These are phyloP conservation scores for Psilocybe cyanescens DNA, from an alignment of 768 basidiomycete genomes.

Conservation along the genomic window DNA sequence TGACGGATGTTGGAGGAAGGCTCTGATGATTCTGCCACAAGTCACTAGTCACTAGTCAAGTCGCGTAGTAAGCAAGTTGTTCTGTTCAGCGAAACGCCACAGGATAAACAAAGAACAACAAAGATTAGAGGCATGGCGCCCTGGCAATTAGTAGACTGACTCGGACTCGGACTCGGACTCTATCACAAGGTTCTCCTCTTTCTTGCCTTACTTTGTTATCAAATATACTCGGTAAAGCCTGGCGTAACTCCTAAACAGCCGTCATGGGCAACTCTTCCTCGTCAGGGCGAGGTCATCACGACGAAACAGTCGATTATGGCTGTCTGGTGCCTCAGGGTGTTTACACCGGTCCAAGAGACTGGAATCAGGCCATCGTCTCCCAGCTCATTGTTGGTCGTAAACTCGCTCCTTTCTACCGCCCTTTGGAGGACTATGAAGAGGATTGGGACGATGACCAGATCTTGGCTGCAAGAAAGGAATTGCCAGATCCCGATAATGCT, in stretches of 20 bases:
- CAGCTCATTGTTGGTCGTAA: constrained; percentile 87
- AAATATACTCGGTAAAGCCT: constrained; percentile 17
- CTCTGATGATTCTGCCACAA: neutral
- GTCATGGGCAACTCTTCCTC: constrained; percentile 85
- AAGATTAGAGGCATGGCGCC: constrained; percentile 26
- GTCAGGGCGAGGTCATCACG: constrained; percentile 73
- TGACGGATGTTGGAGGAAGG: neutral
- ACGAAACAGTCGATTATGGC: constrained; percentile 86
- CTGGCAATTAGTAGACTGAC: constrained; percentile 23
- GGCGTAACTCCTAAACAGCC: constrained; percentile 18
- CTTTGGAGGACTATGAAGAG: constrained; percentile 90
- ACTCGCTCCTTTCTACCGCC: constrained; percentile 95
- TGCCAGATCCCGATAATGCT: constrained; percentile 52
- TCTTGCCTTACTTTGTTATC: constrained; percentile 19
- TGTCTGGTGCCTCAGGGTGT: constrained; percentile 81
- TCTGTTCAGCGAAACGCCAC: constrained; percentile 29
- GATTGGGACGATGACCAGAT: constrained; percentile 90
- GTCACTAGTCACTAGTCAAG: neutral
- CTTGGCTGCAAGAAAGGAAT: constrained; percentile 76
- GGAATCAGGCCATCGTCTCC: constrained; percentile 86
- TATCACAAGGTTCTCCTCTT: constrained; percentile 18
- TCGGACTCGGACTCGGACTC: constrained; percentile 26
- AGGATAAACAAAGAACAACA: constrained; percentile 43
- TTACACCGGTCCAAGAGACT: constrained; percentile 84
- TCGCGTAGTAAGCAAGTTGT: neutral